These are phyloP conservation scores for Wickerhamiella occidentalis DNA, from an alignment of 805 yeast species.

Conservation along the genomic window DNA sequence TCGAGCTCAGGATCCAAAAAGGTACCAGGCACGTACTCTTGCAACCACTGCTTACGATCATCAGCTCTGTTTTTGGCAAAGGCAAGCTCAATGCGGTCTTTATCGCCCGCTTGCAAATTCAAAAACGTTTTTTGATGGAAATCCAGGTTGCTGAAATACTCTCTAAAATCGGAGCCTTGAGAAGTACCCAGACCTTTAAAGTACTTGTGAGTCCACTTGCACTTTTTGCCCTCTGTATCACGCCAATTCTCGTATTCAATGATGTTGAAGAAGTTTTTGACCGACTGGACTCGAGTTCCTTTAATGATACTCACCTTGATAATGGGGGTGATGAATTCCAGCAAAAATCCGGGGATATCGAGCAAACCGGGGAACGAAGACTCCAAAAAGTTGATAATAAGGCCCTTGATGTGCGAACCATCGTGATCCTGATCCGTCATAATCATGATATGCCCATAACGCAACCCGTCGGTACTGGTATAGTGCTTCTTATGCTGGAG, in stretches of 20 bases:
- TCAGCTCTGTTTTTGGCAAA: conserved; percentile 93
- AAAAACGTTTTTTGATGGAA: conserved; percentile 78
- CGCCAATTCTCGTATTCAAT: conserved; percentile 95
- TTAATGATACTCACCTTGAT: conserved; percentile 71
- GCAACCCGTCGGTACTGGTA: conserved; percentile 54
- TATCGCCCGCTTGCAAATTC: conserved; percentile 61
- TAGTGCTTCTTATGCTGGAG: conserved; percentile 83
- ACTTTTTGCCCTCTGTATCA: conserved; percentile 59
- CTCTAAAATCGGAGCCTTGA: conserved; percentile 65
- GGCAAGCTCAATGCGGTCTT: conserved; percentile 72
- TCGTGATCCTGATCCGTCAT: conserved; percentile 99
- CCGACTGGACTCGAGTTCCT: conserved; percentile 32
- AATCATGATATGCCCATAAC: conserved; percentile 96
- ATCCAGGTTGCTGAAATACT: conserved; percentile 75
- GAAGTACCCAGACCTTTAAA: conserved; percentile 99
- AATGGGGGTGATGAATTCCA: conserved; percentile 93
- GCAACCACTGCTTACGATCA: conserved; percentile 93
- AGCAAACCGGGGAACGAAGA: conserved; percentile 88
- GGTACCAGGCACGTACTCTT: conserved; percentile 84
- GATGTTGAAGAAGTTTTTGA: conserved; percentile 77
- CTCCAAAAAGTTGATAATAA: conserved; percentile 84
- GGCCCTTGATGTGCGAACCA: conserved; percentile 95
- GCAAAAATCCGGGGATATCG: conserved; percentile 78
- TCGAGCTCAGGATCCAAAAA: conserved; percentile 66
- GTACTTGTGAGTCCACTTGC: conserved; percentile 86